Base-by-base conservation (phyloP, 2,329 filamentous ascomycete genomes). In the Pseudogymnoascus sp. region DNA sequence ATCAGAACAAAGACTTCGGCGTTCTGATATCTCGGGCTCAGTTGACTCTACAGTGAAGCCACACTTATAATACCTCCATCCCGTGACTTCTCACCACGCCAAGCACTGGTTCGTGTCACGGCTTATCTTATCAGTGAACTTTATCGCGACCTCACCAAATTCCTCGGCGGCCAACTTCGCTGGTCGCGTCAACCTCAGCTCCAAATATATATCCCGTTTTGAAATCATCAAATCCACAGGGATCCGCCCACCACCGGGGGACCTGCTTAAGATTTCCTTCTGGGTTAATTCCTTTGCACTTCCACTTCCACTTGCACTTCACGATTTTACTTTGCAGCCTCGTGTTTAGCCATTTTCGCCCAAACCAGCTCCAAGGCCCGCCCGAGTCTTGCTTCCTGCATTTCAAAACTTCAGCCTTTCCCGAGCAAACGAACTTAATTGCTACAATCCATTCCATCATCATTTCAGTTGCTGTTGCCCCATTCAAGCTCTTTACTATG, bases 91-190 rank as follows among this genome's bases (percentile, higher is more conserved):
- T 19, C n/a, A 31, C 48, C 16, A 31, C 51, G 51, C 51, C 51
- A 57, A 57, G 51, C 28, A 10, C 51, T 34, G 5, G 51, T 34
- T 57, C 51, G 51, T 36, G 51, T 36, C 11, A 34, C n/a, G 7
- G 51, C 51, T 57, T 57, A 57, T 57, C 51, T 57, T 57, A 57
- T 57, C 51, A 5, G 51, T 34, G 51, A 57, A 57, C 51, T 57
- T 57, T 57, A 57, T 57, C 51, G 28, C 28, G 51, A 36, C 51
- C 5, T 23, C 23, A 10, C 51, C 28, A 57, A 57, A 36, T 57
- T 57, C 51, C 51, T 57, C 28, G 11, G 51, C 28, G 51, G n/a
- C 11, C n/a, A 34, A 21, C 51, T 57, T 57, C 51, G 51, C 16
- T 36, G 51, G 51, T 57, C 51, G 51, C 51, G 51, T 57, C 51